phyloP scores from a whole-genome alignment of 148 eudicot genomes.

The Polygonum maritimum region DNA sequence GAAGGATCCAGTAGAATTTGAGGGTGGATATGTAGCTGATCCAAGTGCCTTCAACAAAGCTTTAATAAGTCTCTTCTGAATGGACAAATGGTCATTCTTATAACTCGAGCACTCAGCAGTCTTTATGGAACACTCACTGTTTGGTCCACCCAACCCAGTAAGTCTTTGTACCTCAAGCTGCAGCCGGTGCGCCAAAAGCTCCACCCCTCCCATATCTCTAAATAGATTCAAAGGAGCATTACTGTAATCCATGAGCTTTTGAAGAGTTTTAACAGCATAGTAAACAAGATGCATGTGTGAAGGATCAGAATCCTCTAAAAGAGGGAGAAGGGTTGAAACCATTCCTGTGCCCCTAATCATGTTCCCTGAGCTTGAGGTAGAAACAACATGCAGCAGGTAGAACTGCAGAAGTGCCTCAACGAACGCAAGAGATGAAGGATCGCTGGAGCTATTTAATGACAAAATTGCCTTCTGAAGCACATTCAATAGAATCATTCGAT shows the following conservation, averaged over 20 bases:
- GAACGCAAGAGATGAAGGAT: conserved; percentile 76
- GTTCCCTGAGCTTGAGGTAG: conserved; percentile 86
- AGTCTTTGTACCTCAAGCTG: conserved; percentile 84
- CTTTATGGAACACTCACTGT: conserved; percentile 34
- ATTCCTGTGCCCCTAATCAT: conserved; percentile 85
- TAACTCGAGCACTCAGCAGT: conserved; percentile 32
- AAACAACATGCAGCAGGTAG: conserved; percentile 90
- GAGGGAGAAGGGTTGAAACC: conserved; percentile 98
- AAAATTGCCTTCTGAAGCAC: conserved; percentile 88
- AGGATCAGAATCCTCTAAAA: conserved; percentile 78
- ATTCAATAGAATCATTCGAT: conserved; percentile 90
- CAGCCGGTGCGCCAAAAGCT: conserved; percentile 61
- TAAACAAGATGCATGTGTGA: conserved; percentile 82
- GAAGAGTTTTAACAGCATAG: conserved; percentile 83
- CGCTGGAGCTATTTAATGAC: conserved; percentile 58
- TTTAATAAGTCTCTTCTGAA: conserved; percentile 73
- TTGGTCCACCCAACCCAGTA: conserved; percentile 25
- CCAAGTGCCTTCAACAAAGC: conserved; percentile 89
- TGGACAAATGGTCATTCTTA: conserved; percentile 35
- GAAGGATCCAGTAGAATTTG: conserved; percentile 59
- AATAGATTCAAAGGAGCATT: conserved; percentile 91
- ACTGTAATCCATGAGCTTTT: conserved; percentile 98
- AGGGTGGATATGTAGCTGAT: conserved; percentile 85
- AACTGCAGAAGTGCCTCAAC: conserved; percentile 92
- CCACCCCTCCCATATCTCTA: conserved; percentile 90